Base-by-base conservation (phyloP, 2,329 filamentous ascomycete species). In the Metarhizium album region DNA sequence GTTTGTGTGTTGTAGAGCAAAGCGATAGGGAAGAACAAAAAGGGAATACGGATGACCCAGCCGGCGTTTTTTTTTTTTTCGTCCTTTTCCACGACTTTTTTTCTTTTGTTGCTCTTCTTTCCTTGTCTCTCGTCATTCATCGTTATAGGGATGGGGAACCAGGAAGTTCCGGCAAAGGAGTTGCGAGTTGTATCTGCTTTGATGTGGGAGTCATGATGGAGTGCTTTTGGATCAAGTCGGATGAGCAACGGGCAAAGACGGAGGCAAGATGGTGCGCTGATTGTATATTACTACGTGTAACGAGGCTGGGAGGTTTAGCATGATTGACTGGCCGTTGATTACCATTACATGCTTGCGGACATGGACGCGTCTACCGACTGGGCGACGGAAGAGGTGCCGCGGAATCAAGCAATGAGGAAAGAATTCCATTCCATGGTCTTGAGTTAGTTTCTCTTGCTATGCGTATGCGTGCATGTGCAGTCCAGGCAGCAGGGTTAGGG, bases 191-290 rank as follows among this genome's bases (percentile, higher is more conserved):
- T 35, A 35, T 16, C 33, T 35, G 33, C 4, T 16, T 35, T 20
- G 16, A 20, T 11, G 20, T 40, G 18, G 37, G 47, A 31, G 50
- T 49, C 13, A 23, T 14, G n/a, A 22, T 16, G 35, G 42, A 27
- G 35, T 35, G 18, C 16, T 52, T 52, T 52, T 52, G 50, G 50
- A 52, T 49, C 27, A 35, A 46, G 22, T 46, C 46, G 50, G 50
- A 49, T 49, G 35, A 18, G 20, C 7, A 42, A n/a, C n/a, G 1
- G 42, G 46, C 16, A 22, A 8, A 40, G 40, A 43, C 7, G 20
- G 24, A 13, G 20, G 20, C 3, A 20, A 29, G 35, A 46, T 23
- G 9, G 31, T 9, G 4, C 45, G 40, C 23, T 23, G 33, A 20
- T 20, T 42, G 29, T 49, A 29, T 48, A 31, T 20, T n/a, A 29